Conservation (phyloP, 2,329 filamentous ascomycete species). For the Fusarium brevicatenulatum region DNA sequence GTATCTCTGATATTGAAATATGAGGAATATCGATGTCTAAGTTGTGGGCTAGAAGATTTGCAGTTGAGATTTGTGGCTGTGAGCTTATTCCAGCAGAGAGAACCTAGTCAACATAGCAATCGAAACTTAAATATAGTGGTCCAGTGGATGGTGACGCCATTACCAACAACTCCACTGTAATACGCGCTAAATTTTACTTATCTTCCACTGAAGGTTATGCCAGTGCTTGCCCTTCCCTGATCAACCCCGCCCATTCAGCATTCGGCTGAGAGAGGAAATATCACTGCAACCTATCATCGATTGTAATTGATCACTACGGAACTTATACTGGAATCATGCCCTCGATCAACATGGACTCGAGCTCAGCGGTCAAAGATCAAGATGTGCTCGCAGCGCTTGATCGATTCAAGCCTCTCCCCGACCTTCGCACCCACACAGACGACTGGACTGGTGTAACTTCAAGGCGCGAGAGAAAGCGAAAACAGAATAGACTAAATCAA, state of each 20-base stretch:
- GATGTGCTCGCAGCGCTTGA: neutral
- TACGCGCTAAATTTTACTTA: neutral
- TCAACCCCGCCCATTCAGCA: neutral
- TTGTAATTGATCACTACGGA: accelerated
- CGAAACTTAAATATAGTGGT: neutral
- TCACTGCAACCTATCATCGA: neutral
- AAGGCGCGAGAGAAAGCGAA: neutral
- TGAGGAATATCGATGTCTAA: too few species aligned
- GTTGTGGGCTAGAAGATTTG: too few species aligned
- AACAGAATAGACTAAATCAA: neutral
- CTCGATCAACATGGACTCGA: too few species aligned
- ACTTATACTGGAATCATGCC: accelerated
- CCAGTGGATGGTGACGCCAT: neutral
- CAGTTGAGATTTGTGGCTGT: too few species aligned
- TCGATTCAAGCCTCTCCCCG: neutral
- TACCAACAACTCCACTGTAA: neutral
- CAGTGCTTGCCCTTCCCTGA: neutral
- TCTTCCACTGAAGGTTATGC: accelerated
- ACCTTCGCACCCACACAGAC: neutral
- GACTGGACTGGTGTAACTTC: neutral
- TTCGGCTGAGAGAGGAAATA: neutral
- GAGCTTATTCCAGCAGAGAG: too few species aligned
- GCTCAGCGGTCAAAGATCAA: too few species aligned
- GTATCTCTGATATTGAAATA: too few species aligned
- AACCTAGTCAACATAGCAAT: too few species aligned